A percentile compares a stretch with the other conserved stretches of the same genome.
phyloP scores from a whole-genome alignment of 306 rosid species.

The Glycine latifolia region DNA sequence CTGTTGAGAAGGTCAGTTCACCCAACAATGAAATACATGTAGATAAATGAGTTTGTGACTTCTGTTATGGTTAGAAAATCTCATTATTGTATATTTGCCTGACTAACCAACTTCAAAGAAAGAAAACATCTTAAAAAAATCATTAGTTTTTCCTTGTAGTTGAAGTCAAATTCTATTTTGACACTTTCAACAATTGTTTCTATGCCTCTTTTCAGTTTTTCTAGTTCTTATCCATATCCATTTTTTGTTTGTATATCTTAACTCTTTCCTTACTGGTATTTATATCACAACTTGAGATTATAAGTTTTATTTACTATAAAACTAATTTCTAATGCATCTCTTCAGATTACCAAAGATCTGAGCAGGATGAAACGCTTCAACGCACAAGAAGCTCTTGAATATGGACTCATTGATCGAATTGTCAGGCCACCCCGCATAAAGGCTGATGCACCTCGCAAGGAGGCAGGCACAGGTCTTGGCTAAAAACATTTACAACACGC shows the following conservation, averaged over 20 bases:
- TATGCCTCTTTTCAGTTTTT: conserved; percentile 10
- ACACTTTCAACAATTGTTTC: conserved; percentile 11
- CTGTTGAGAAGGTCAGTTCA: conserved; percentile 81
- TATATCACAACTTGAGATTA: no score
- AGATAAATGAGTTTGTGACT: conserved; percentile 16
- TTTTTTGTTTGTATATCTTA: conserved; percentile 31
- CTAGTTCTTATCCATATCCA: conserved; percentile 32
- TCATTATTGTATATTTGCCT: neutral
- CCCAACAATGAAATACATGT: conserved; percentile 35
- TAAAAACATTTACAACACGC: conserved; percentile 49
- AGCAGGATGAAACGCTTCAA: conserved; percentile 72
- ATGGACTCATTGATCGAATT: conserved; percentile 85
- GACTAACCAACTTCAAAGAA: neutral
- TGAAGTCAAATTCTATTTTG: conserved; percentile 13
- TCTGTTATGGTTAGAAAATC: no score
- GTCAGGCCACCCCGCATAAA: conserved; percentile 83
- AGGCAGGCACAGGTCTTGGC: conserved; percentile 81
- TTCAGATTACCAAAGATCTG: conserved; percentile 77
- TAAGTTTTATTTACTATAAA: neutral
- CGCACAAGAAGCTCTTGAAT: conserved; percentile 90
- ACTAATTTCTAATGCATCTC: conserved; percentile 40
- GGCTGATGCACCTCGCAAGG: conserved; percentile 80
- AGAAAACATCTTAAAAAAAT: neutral
- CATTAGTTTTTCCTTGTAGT: conserved; percentile 31
- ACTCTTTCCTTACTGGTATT: neutral